Conservation (phyloP, 768 basidiomycete genomes). For the Ramaria sp. region DNA sequence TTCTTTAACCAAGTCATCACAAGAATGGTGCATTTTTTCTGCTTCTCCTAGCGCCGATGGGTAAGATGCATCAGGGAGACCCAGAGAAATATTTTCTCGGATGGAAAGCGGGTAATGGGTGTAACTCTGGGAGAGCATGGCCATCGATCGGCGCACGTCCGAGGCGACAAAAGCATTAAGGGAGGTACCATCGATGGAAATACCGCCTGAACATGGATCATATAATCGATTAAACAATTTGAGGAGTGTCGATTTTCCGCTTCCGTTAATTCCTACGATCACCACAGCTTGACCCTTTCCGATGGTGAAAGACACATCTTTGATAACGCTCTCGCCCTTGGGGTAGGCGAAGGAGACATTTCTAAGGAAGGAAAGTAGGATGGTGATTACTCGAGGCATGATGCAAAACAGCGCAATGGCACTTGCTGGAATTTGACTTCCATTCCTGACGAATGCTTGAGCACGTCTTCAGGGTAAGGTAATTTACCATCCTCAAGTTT, state of each 20-base stretch:
- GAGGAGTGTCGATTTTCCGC: conserved; percentile 29
- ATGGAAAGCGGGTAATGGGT: conserved; percentile 38
- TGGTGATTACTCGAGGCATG: too few relatives aligned
- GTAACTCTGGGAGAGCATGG: conserved; percentile 41
- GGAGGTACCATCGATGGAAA: conserved; percentile 34
- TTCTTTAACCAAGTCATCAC: neutral
- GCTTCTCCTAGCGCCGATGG: neutral
- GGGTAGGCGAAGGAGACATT: conserved; percentile 17
- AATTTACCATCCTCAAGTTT: conserved; percentile 5
- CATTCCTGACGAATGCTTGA: conserved; percentile 6
- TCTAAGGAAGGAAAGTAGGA: neutral
- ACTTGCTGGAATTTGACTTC: conserved; percentile 7
- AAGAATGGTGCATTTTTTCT: neutral
- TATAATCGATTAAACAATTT: conserved; percentile 41
- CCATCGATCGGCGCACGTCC: conserved; percentile 34
- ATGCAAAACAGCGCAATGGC: too few relatives aligned
- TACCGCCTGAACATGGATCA: conserved; percentile 31
- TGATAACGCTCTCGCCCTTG: conserved; percentile 18
- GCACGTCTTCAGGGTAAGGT: conserved; percentile 1
- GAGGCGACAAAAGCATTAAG: conserved; percentile 26
- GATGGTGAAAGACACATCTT: conserved; percentile 21
- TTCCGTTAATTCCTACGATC: conserved; percentile 25
- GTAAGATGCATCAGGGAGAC: conserved; percentile 11
- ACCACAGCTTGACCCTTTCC: conserved; percentile 23
- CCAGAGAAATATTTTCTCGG: conserved; percentile 30